Evolutionary conservation across 2,329 filamentous ascomycete species (phyloP).

Genomic region (Talaromyces sp.): DNA sequence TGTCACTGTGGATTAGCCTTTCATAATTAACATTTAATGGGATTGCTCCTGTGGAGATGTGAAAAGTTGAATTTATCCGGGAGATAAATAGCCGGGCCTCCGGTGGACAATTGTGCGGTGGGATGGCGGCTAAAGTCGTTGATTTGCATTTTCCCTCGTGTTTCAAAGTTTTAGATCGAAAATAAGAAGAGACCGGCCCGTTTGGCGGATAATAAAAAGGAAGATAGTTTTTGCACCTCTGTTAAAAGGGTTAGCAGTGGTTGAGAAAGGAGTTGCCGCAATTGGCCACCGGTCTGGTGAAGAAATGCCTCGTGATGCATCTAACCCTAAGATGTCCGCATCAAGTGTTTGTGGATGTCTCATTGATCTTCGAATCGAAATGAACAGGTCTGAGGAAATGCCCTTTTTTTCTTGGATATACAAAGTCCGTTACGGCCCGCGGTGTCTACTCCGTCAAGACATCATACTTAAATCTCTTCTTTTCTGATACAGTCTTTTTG

Average conservation of each 20-base stretch:
- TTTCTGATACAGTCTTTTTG: neutral
- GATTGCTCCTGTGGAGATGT: neutral
- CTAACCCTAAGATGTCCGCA: neutral
- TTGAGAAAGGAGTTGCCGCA: neutral
- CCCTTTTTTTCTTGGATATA: neutral
- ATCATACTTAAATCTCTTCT: too few relatives aligned
- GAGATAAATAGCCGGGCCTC: neutral
- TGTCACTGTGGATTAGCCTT: neutral
- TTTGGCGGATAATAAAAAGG: neutral
- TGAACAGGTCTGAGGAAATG: neutral
- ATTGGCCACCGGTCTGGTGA: neutral
- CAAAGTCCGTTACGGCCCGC: too few relatives aligned
- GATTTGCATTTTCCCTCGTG: neutral
- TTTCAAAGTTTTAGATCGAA: neutral
- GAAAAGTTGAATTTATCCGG: conserved; percentile 2
- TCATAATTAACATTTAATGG: too few relatives aligned
- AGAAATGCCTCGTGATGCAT: neutral
- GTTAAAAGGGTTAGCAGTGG: neutral
- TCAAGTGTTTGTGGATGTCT: neutral
- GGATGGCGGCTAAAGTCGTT: conserved; percentile 3
- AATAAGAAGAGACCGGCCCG: neutral
- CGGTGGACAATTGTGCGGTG: neutral
- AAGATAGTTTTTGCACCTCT: neutral
- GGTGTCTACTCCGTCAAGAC: neutral
- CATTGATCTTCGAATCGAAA: neutral